Conservation (phyloP, 768 basidiomycete species). For the Tricholoma saponaceum region DNA sequence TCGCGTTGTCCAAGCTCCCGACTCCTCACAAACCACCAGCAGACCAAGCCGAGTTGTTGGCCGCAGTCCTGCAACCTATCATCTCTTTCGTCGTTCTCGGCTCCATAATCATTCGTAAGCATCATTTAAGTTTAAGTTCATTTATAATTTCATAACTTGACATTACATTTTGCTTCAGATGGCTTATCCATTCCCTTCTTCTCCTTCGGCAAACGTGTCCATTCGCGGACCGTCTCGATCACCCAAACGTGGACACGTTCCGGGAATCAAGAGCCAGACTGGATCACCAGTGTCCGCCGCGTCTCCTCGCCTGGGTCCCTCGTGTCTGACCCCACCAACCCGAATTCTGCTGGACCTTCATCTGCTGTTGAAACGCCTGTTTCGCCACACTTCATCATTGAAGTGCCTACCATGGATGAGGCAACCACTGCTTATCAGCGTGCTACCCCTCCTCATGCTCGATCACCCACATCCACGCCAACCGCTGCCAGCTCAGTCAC, state of each 20-base stretch:
- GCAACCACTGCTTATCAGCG: constrained; percentile 74
- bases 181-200: constrained; percentile 13
- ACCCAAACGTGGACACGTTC: constrained; percentile 10
- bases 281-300: constrained; percentile 64
- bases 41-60: constrained; percentile 70
- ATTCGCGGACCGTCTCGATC: constrained; percentile 7
- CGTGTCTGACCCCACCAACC: background rate
- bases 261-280: constrained; percentile 7
- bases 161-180: background rate
- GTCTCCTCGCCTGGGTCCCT: background rate
- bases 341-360: constrained; percentile 39
- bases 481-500: background rate
- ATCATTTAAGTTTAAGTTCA: background rate
- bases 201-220: constrained; percentile 12
- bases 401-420: constrained; percentile 79
- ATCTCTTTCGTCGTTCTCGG: constrained; percentile 84
- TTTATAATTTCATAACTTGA: background rate
- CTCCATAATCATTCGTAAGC: constrained; percentile 76
- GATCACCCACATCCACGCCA: background rate
- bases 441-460: background rate
- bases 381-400: constrained; percentile 70
- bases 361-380: constrained; percentile 52
- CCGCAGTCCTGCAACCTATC: constrained; percentile 71
- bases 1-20: constrained; percentile 61
- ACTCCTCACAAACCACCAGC: constrained; percentile 54